These are phyloP conservation scores for Aspergillus eucalypticola DNA, from an alignment of 2,329 filamentous ascomycete genomes.

Conservation along the genomic window DNA sequence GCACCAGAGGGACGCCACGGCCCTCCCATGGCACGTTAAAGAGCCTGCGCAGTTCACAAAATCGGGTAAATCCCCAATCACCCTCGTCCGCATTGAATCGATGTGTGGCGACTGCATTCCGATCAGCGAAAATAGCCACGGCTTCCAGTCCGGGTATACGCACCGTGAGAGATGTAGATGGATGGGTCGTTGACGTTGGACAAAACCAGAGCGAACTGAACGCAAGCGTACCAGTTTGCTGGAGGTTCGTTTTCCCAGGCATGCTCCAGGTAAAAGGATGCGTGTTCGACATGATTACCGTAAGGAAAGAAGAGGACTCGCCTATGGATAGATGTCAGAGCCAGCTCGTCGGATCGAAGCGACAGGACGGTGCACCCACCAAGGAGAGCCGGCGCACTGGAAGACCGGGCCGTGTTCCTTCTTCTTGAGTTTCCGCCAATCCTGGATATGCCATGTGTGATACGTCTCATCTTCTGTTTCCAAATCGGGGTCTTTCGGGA, in stretches of 20 bases:
- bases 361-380: slow-evolving; percentile 57
- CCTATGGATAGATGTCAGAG: slow-evolving; percentile 54
- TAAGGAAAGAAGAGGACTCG: slow-evolving; percentile 93
- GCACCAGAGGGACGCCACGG: slow-evolving; percentile 56
- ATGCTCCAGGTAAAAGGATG: slow-evolving; percentile 95
- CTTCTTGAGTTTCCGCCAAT: slow-evolving; percentile 74
- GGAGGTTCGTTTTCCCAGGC: slow-evolving; percentile 77
- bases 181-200: slow-evolving; percentile 94
- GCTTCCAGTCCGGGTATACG: slow-evolving; percentile 22
- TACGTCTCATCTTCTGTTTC: slow-evolving; percentile 74
- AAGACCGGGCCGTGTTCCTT: slow-evolving; percentile 89
- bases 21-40: slow-evolving; percentile 78
- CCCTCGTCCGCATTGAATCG: slow-evolving; percentile 95
- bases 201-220: slow-evolving; percentile 90
- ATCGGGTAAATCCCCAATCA: slow-evolving; percentile 98
- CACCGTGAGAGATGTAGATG: slow-evolving; percentile 72
- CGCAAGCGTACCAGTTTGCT: slow-evolving; percentile 94
- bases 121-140: slow-evolving; percentile 9
- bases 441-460: slow-evolving; percentile 83
- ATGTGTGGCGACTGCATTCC: slow-evolving; percentile 71
- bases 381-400: slow-evolving; percentile 81
- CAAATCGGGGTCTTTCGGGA: slow-evolving; percentile 76
- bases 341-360: background rate
- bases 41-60: slow-evolving; percentile 82
- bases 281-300: slow-evolving; percentile 90